phyloP scores from a whole-genome alignment of 345 rosid species.

The Syzygium oleosum region DNA sequence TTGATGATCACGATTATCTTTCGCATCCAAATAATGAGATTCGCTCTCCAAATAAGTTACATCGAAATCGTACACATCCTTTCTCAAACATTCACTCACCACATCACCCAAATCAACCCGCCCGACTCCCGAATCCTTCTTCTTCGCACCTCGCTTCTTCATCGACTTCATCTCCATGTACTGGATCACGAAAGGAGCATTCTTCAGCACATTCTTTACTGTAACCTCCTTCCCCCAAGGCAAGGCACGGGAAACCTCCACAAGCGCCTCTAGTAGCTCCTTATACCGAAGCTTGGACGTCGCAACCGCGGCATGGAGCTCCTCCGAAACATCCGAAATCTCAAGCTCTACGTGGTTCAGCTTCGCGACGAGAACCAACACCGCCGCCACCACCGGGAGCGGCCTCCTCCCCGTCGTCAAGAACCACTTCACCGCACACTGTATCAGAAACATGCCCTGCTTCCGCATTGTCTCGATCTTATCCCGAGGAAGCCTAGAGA shows the following conservation, averaged over 20 bases:
- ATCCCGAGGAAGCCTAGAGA: constrained; percentile 25
- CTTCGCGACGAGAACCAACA: constrained; percentile 53
- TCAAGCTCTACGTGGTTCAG: constrained; percentile 39
- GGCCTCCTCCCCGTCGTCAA: constrained; percentile 73
- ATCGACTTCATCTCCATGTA: constrained; percentile 68
- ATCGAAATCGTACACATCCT: constrained; percentile 23
- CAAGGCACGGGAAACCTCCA: constrained; percentile 57
- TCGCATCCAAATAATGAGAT: constrained; percentile 23
- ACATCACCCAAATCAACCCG: constrained; percentile 16
- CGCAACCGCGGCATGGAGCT: constrained; percentile 19
- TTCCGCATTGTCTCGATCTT: constrained; percentile 33
- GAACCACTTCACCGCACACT: constrained; percentile 73
- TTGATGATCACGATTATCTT: constrained; percentile 1
- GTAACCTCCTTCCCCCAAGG: constrained; percentile 85
- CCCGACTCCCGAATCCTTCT: neutral
- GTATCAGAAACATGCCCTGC: constrained; percentile 68
- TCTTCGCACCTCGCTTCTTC: constrained; percentile 11
- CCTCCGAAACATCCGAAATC: constrained; percentile 47
- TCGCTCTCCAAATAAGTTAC: constrained; percentile 1
- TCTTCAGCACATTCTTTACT: constrained; percentile 54
- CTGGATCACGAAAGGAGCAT: constrained; percentile 44
- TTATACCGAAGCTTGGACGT: constrained; percentile 46
- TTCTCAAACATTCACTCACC: constrained; percentile 39
- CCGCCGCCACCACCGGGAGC: constrained; percentile 62
- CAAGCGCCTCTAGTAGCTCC: constrained; percentile 57